Evolutionary conservation across 192 early-diverging fungal genomes (phyloP).

Genomic region (Spizellomyces punctatus): DNA sequence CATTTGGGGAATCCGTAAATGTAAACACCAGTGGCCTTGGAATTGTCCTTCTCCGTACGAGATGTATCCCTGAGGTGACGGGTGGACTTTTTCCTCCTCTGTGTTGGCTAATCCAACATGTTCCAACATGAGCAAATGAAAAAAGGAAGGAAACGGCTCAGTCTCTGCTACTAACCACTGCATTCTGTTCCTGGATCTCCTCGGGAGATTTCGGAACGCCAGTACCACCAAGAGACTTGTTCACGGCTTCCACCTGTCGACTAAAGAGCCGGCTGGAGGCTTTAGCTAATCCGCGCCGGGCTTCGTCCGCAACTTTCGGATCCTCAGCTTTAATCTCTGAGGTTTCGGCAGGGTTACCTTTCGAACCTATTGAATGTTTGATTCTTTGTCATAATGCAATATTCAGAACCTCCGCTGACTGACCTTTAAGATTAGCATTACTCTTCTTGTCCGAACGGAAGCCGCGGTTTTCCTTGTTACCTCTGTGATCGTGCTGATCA

Average conservation of each 20-base stretch:
- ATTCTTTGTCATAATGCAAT: background rate
- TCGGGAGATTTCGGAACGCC: constrained; percentile 16
- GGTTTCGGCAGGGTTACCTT: background rate
- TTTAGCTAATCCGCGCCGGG: constrained; percentile 4
- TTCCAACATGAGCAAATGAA: background rate
- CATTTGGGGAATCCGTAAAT: constrained; percentile 45
- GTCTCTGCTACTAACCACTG: background rate
- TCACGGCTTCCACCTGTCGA: constrained; percentile 33
- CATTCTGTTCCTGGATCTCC: background rate
- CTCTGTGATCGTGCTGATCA: background rate
- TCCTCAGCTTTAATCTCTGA: background rate
- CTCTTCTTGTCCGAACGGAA: background rate
- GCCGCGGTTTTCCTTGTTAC: background rate
- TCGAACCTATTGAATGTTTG: no score
- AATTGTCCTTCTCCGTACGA: background rate
- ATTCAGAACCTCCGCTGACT: background rate
- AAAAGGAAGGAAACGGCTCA: background rate
- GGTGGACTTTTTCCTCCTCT: constrained; percentile 9
- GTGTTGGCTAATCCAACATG: background rate
- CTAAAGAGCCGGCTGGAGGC: constrained; percentile 29
- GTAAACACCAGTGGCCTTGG: constrained; percentile 36
- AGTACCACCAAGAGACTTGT: constrained; percentile 21
- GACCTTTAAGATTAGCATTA: background rate
- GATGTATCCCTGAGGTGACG: background rate
- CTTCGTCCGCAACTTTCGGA: background rate